A percentile compares a stretch with the other conserved stretches of the same genome.
phyloP scores from a whole-genome alignment of 805 yeast genomes.

The Kazachstania kunashirensis region DNA sequence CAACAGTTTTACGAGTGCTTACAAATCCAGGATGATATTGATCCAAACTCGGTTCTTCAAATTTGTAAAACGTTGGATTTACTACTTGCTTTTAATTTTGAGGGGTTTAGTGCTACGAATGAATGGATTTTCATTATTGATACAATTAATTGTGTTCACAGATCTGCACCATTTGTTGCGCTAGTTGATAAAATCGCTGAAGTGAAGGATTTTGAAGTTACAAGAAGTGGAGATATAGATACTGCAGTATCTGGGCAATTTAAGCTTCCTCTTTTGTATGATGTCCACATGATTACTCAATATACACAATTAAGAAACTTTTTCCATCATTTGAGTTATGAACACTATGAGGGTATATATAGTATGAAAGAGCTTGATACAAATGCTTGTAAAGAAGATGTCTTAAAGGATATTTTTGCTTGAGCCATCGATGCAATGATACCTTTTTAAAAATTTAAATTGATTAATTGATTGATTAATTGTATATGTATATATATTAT shows the following conservation, averaged over 20 bases:
- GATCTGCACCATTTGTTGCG: conserved; percentile 26
- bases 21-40: conserved; percentile 22
- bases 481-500: not conserved
- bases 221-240: conserved; percentile 22
- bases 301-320: conserved; percentile 21
- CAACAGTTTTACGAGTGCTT: conserved; percentile 25
- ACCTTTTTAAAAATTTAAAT: not conserved
- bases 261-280: conserved; percentile 24
- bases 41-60: conserved; percentile 34
- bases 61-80: conserved; percentile 76
- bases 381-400: conserved; percentile 44
- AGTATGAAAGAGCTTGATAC: conserved; percentile 37
- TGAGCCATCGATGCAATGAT: not conserved
- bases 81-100: conserved; percentile 54
- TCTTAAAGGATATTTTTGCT: conserved; percentile 46
- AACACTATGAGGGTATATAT: conserved; percentile 39
- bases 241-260: conserved; percentile 12
- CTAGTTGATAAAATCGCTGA: conserved; percentile 41
- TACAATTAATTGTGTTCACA: conserved; percentile 47
- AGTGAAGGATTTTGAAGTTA: conserved; percentile 30
- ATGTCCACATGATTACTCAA: conserved; percentile 17
- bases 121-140: conserved; percentile 85
- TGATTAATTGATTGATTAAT: not conserved
- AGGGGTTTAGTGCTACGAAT: conserved; percentile 58
- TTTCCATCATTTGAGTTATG: conserved; percentile 23